phyloP scores from a whole-genome alignment of 768 basidiomycete genomes.

The Lenzites betulinus region DNA sequence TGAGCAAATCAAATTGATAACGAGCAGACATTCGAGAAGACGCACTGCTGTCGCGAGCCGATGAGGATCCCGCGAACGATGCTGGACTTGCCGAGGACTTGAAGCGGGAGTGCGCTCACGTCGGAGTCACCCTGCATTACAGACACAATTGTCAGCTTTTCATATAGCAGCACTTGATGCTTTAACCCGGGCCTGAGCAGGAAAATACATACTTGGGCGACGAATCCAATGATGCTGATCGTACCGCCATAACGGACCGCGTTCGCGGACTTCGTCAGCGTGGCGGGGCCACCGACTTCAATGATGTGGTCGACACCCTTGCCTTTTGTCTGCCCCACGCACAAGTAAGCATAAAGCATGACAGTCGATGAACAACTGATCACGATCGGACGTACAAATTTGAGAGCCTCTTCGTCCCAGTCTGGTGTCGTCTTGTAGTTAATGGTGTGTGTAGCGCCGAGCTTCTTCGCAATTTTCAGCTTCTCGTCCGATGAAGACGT shows the following conservation, averaged over 20 bases:
- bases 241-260: constrained; percentile 44
- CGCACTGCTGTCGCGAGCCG: constrained; percentile 57
- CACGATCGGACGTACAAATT: constrained; percentile 38
- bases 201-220: constrained; percentile 40
- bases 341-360: neutral
- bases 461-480: constrained; percentile 49
- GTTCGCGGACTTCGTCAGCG: constrained; percentile 47
- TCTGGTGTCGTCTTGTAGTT: constrained; percentile 60
- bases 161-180: neutral
- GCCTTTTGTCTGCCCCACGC: constrained; percentile 28
- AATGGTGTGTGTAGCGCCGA: constrained; percentile 59
- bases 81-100: constrained; percentile 29
- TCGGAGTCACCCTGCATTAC: constrained; percentile 15
- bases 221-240: constrained; percentile 52
- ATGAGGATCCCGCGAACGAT: constrained; percentile 54
- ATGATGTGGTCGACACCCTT: constrained; percentile 40
- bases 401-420: constrained; percentile 57
- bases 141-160: neutral
- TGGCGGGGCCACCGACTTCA: constrained; percentile 58
- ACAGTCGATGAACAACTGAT: neutral
- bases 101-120: constrained; percentile 19
- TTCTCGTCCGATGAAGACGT: constrained; percentile 72
- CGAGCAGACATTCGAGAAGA: constrained; percentile 12
- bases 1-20: constrained; percentile 36
- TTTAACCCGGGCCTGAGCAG: constrained; percentile 20